phyloP scores from a whole-genome alignment of 352 stramenopile genomes.

The Aphanomyces euteiches region DNA sequence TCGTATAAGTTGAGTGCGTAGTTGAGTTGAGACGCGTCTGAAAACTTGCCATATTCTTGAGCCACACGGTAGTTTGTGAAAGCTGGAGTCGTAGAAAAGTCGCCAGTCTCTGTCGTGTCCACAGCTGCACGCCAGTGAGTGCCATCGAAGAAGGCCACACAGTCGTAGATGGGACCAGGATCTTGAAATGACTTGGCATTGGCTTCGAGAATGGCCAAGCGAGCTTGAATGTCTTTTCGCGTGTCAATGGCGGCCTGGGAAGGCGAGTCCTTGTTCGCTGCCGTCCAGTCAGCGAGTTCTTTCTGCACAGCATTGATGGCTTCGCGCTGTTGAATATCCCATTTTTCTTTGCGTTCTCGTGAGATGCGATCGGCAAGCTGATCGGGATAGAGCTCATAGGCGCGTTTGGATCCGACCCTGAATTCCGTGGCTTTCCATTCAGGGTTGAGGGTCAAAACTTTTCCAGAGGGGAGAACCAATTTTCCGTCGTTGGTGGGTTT shows the following conservation, averaged over 20 bases:
- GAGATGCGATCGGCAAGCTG: constrained; percentile 67
- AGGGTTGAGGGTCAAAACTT: constrained; percentile 71
- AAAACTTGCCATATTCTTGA: constrained; percentile 83
- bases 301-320: constrained; percentile 64
- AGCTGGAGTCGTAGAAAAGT: constrained; percentile 63
- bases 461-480: constrained; percentile 28
- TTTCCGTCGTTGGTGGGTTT: constrained; percentile 37
- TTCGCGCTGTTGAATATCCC: constrained; percentile 59
- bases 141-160: constrained; percentile 87
- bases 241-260: constrained; percentile 36
- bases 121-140: constrained; percentile 76
- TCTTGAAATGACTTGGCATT: constrained; percentile 81
- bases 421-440: constrained; percentile 68
- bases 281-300: constrained; percentile 63
- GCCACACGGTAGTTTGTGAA: constrained; percentile 79
- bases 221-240: constrained; percentile 83
- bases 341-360: constrained; percentile 79
- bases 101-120: constrained; percentile 76
- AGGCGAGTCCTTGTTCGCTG: constrained; percentile 33
- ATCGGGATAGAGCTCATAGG: constrained; percentile 87
- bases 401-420: constrained; percentile 78
- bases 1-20: constrained; percentile 95
- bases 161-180: constrained; percentile 90
- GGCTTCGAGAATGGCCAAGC: constrained; percentile 64
- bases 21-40: constrained; percentile 90